These are phyloP conservation scores for Fraxinus cuspidata DNA, from an alignment of 257 asterid genomes.

Conservation along the genomic window DNA sequence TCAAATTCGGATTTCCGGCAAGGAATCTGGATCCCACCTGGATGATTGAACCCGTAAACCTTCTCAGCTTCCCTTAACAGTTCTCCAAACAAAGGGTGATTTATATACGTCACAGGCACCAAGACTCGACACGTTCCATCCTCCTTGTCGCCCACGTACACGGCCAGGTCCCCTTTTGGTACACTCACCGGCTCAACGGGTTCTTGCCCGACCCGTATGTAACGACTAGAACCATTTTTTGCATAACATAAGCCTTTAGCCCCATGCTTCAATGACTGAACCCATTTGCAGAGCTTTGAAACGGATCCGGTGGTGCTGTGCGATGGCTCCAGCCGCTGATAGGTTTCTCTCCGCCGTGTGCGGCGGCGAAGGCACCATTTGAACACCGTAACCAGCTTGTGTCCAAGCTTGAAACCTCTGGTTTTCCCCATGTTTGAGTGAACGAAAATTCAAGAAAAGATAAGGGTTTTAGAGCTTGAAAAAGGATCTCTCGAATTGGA, in stretches of 20 bases:
- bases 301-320: constrained; percentile 1
- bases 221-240: background rate
- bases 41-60: constrained; percentile 57
- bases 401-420: constrained; percentile 6
- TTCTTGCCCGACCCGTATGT: background rate
- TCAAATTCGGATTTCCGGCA: constrained; percentile 62
- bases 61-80: constrained; percentile 57
- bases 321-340: constrained; percentile 11
- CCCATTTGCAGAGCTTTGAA: constrained; percentile 5
- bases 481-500: background rate
- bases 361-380: constrained; percentile 39
- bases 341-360: constrained; percentile 11
- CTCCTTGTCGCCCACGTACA: constrained; percentile 2
- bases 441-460: background rate
- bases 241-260: background rate
- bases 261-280: background rate
- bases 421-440: background rate
- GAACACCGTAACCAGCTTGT: constrained; percentile 40
- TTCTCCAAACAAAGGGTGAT: constrained; percentile 66
- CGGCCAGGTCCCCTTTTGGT: background rate
- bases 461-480: background rate
- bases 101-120: constrained; percentile 35
- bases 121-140: background rate
- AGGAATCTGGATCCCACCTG: constrained; percentile 76
- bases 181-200: background rate